Evolutionary conservation across 306 rosid genomes (phyloP).

Genomic region (Amphicarpaea edgeworthii): DNA sequence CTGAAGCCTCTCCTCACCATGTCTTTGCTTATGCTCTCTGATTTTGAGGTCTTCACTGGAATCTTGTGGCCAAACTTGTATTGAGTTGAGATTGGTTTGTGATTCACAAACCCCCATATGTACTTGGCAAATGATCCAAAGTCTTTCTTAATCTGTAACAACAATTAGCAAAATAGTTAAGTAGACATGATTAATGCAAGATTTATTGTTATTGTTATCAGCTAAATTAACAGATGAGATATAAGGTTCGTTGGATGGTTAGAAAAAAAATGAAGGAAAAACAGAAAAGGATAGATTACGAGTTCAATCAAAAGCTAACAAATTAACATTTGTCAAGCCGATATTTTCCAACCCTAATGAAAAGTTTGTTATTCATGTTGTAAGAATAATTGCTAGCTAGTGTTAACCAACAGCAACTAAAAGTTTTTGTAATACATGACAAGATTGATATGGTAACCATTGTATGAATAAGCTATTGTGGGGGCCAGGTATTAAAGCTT

Average conservation of each 20-base stretch:
- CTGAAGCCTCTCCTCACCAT: constrained; percentile 92
- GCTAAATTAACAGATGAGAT: constrained; percentile 28
- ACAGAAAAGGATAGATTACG: too few species aligned
- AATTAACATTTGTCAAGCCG: too few species aligned
- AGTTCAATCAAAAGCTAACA: too few species aligned
- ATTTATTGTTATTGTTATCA: background rate
- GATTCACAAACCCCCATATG: constrained; percentile 92
- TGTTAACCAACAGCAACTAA: constrained; percentile 20
- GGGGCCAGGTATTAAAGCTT: constrained; percentile 48
- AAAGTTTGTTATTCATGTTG: background rate
- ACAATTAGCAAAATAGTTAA: constrained; percentile 15
- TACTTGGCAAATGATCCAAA: constrained; percentile 88
- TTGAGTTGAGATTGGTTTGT: constrained; percentile 81
- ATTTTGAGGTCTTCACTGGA: constrained; percentile 97
- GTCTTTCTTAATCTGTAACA: constrained; percentile 69
- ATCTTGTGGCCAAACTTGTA: constrained; percentile 89
- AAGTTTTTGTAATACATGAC: background rate
- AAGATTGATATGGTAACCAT: constrained; percentile 22
- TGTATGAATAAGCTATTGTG: constrained; percentile 46
- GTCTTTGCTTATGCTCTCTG: constrained; percentile 95
- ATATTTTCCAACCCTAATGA: background rate
- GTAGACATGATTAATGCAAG: background rate
- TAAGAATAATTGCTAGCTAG: constrained; percentile 4
- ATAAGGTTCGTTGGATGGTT: too few species aligned
- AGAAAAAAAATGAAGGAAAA: too few species aligned